Evolutionary conservation across 768 basidiomycete genomes (phyloP).

Genomic region (Clavulina sp.): DNA sequence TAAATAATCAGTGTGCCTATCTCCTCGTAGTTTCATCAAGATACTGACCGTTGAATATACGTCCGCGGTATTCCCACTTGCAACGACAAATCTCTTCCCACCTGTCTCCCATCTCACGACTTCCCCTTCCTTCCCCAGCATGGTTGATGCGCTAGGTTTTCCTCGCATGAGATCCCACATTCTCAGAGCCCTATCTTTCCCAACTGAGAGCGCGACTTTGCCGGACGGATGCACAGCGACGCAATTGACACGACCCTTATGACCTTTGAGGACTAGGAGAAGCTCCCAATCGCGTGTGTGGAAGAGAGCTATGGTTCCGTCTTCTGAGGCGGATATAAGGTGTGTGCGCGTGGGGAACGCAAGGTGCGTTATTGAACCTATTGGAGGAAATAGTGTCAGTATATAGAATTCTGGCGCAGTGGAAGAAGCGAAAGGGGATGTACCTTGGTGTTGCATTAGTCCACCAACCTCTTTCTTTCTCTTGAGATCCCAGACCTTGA

Average conservation of each 20-base stretch:
- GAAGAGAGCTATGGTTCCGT: conserved; percentile 81
- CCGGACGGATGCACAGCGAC: conserved; percentile 87
- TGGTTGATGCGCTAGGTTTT: conserved; percentile 72
- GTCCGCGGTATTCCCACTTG: conserved; percentile 57
- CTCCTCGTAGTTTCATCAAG: neutral
- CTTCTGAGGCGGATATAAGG: conserved; percentile 80
- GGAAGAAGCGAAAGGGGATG: neutral
- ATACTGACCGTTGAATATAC: conserved; percentile 56
- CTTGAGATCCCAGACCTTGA: conserved; percentile 92
- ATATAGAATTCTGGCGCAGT: neutral
- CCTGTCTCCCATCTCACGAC: conserved; percentile 72
- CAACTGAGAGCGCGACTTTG: conserved; percentile 80
- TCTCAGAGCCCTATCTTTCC: conserved; percentile 70
- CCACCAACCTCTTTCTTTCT: conserved; percentile 87
- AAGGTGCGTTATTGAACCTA: conserved; percentile 85
- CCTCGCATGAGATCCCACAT: conserved; percentile 99
- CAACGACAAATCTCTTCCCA: conserved; percentile 66
- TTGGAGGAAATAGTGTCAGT: neutral
- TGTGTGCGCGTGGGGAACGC: conserved; percentile 77
- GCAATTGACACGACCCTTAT: conserved; percentile 81
- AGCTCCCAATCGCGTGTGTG: conserved; percentile 88
- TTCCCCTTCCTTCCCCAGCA: conserved; percentile 86
- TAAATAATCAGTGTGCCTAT: neutral
- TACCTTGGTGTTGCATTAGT: conserved; percentile 89
- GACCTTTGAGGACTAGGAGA: conserved; percentile 73